Base-by-base conservation (phyloP, 148 eudicot genomes). In the Vaccinium corymbosum region DNA sequence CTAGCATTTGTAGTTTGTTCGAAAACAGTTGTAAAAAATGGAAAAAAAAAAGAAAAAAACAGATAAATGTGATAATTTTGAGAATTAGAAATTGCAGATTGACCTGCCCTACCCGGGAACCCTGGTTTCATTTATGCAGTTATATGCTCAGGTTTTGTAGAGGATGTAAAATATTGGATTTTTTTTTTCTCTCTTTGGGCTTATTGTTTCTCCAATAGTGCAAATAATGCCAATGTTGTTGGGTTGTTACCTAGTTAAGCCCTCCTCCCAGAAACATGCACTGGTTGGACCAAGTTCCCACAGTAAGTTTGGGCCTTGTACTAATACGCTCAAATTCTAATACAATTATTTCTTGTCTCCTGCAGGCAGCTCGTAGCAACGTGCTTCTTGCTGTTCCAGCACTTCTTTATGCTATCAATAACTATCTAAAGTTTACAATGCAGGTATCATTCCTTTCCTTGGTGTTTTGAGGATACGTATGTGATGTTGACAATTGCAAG, bases 321-420 rank as follows among this genome's bases (percentile, higher is more conserved):
- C 35, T 20, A 53, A 32, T 82, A 52, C 68, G 38, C 83, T 70
- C 76, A 46, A 51, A 17, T 72, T 8, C 19, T 82, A 14, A 72
- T 50, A 42, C 27, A 53, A 17, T 80, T 13, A 29, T 70, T 80
- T 56, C 16, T 3, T 38, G 81, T 80, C 85, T 83, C 25, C 25
- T 90, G 93, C 92, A 95, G 98, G 98, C 98, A 86, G 98, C 98
- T 83, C 98, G 98, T 86, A 93, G 83, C 88, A 95, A 95, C 88
- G 90, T 85, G 61, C 98, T 95, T 84, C 93, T 94, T 76, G 98
- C 98, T 50, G 92, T 94, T 86, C 95, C 95, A 79, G 94, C 93
- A 15, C 79, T 90, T 87, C 86, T 92, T 27, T 93, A 93, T 87
- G 97, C 98, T 53, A 89, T 95, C 78, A 95, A 94, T 88, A 95